A percentile compares a stretch with the other conserved stretches of the same genome.
phyloP scores from a whole-genome alignment of 768 basidiomycete genomes.

The Astraeus odoratus region DNA sequence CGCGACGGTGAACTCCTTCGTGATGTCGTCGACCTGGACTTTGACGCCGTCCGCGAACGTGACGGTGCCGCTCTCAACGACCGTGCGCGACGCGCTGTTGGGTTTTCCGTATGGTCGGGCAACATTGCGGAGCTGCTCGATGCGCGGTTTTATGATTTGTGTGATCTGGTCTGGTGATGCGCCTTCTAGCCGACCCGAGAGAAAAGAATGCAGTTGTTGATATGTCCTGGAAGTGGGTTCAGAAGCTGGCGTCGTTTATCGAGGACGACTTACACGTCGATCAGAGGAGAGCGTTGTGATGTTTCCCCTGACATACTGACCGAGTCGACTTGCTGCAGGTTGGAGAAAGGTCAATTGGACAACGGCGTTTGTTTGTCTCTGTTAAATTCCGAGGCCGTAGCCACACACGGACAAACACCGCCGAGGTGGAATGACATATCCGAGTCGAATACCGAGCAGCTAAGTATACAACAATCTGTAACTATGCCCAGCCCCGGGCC shows the following conservation, averaged over 20 bases:
- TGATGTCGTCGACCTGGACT: slow-evolving; percentile 56
- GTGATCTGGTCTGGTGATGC: slow-evolving; percentile 51
- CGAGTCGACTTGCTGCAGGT: neutral
- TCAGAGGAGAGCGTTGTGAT: slow-evolving; percentile 59
- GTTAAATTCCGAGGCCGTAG: slow-evolving; percentile 20
- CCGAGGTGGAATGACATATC: no score
- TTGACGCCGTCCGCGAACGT: slow-evolving; percentile 60
- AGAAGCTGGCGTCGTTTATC: neutral
- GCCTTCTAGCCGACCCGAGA: slow-evolving; percentile 55
- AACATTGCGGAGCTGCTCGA: slow-evolving; percentile 49
- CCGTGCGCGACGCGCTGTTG: slow-evolving; percentile 56
- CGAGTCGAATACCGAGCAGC: neutral
- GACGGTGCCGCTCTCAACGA: slow-evolving; percentile 61
- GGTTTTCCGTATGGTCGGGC: slow-evolving; percentile 65
- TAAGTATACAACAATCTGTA: neutral
- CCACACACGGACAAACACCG: slow-evolving; percentile 14
- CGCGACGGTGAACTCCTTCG: slow-evolving; percentile 63
- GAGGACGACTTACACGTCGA: slow-evolving; percentile 48
- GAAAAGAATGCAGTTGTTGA: slow-evolving; percentile 51
- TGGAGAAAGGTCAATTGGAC: neutral
- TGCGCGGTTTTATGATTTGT: slow-evolving; percentile 52
- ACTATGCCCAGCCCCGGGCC: slow-evolving; percentile 59
- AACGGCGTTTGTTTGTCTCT: slow-evolving; percentile 15
- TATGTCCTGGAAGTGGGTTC: slow-evolving; percentile 43
- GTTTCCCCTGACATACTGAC: slow-evolving; percentile 37